These are phyloP conservation scores for Astrocystis sublimbata DNA, from an alignment of 495 filamentous ascomycete genomes.

Conservation along the genomic window DNA sequence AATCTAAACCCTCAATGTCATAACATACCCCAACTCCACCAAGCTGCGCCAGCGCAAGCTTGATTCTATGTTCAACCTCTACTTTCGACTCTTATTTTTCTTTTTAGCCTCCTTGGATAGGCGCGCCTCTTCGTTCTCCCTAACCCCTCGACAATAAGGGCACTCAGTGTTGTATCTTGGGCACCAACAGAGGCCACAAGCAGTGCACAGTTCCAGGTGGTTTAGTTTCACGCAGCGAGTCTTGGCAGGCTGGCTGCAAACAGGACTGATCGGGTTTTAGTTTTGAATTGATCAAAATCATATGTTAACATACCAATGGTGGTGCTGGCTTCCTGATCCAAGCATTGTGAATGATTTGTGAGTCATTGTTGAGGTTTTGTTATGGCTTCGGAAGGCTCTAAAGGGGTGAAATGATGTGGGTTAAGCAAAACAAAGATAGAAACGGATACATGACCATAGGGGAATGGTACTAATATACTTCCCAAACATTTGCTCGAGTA, in stretches of 20 bases:
- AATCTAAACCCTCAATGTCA: too few species aligned
- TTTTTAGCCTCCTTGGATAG: background rate
- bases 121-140: background rate
- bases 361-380: background rate
- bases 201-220: background rate
- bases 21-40: too few species aligned
- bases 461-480: too few species aligned
- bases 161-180: background rate
- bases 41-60: too few species aligned
- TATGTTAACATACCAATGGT: background rate
- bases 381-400: background rate
- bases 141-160: background rate
- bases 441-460: too few species aligned
- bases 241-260: background rate
- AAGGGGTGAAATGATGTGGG: background rate
- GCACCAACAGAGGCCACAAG: background rate
- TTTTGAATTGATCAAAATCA: background rate
- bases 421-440: too few species aligned
- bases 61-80: too few species aligned
- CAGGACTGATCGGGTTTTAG: background rate
- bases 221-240: background rate
- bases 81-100: background rate
- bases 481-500: too few species aligned
- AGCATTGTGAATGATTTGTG: background rate
- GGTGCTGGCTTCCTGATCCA: background rate